Evolutionary conservation across 2,329 filamentous ascomycete species (phyloP).

Genomic region (Aspergillus sergii): DNA sequence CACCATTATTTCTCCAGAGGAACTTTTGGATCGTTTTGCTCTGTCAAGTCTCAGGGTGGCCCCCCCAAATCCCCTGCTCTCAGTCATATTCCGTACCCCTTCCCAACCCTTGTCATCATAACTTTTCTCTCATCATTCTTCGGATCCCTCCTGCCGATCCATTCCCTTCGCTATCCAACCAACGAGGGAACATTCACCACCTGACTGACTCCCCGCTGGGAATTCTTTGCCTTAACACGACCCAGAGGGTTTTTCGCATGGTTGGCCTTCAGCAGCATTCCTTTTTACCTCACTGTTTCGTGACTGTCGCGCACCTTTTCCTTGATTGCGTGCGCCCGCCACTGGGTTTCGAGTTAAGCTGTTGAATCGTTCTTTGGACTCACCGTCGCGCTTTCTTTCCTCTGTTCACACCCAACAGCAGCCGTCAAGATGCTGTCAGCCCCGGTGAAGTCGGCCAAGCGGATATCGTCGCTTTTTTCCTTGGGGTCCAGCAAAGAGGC

Average conservation of each 20-base stretch:
- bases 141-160: conserved; percentile 42
- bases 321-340: conserved; percentile 11
- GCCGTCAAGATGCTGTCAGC: conserved; percentile 40
- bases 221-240: conserved; percentile 6
- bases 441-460: conserved; percentile 47
- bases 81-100: not conserved
- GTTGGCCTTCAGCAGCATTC: conserved; percentile 23
- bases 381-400: conserved; percentile 6
- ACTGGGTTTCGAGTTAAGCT: conserved; percentile 10
- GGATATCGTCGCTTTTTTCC: conserved; percentile 50
- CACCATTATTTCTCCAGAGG: not conserved
- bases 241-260: conserved; percentile 15
- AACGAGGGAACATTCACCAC: conserved; percentile 6
- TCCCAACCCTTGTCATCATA: conserved; percentile 10
- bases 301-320: conserved; percentile 7
- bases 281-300: conserved; percentile 18
- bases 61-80: not conserved
- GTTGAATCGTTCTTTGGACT: conserved; percentile 7
- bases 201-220: conserved; percentile 1
- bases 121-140: conserved; percentile 25
- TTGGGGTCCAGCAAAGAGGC: conserved; percentile 41
- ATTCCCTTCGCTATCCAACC: conserved; percentile 27
- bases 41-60: conserved; percentile 14
- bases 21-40: conserved; percentile 5
- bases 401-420: conserved; percentile 9